Evolutionary conservation across 441 rosid species (phyloP).

Genomic region (Kokia cookei): DNA sequence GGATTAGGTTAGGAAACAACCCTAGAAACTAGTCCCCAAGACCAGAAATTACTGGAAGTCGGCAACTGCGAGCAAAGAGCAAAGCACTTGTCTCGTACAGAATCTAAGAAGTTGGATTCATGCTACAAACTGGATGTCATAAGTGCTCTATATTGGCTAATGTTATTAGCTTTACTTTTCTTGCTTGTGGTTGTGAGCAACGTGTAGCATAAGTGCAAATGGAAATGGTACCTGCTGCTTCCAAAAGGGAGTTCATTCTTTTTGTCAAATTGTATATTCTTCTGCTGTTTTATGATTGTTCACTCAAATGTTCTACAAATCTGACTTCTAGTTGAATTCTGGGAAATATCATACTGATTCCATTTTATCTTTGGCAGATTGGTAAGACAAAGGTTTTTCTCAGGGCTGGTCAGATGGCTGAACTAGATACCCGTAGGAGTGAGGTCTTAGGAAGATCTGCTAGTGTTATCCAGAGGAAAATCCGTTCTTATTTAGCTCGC

Average conservation of each 20-base stretch:
- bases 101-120: not conserved
- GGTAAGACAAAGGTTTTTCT: slow-evolving; percentile 97
- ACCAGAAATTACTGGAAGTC: not conserved
- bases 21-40: not conserved
- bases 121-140: not conserved
- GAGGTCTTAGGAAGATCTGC: slow-evolving; percentile 99
- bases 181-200: not conserved
- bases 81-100: not conserved
- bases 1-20: not conserved
- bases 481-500: slow-evolving; percentile 82
- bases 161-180: not conserved
- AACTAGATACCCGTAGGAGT: slow-evolving; percentile 82
- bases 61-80: not conserved
- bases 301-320: not conserved
- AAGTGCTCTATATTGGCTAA: not conserved
- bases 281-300: not conserved
- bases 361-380: slow-evolving; percentile 47
- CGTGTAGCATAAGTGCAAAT: not conserved
- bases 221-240: not conserved
- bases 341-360: slow-evolving; percentile 3
- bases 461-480: slow-evolving; percentile 85
- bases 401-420: slow-evolving; percentile 99
- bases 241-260: not conserved
- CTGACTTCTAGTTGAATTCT: not conserved
- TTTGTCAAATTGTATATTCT: not conserved